Evolutionary conservation across 225 moss, liverwort and hornwort genomes (phyloP), one percentile per base, ranked within the genome.

Genomic region (Neckera pumila): DNA sequence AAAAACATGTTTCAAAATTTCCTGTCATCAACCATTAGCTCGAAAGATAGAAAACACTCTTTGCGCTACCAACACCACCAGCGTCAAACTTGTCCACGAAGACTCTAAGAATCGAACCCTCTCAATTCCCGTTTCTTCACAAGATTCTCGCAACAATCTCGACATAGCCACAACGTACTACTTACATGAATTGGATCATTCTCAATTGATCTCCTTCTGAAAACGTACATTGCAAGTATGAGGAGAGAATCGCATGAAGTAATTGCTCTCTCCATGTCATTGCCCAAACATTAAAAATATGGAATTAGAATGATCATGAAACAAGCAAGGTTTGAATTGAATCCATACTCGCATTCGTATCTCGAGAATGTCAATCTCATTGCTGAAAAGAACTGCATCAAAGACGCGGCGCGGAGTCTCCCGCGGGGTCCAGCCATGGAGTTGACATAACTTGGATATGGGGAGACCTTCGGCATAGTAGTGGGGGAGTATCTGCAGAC

Each of bases 381-480:
- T 93, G 93, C 95, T 95, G 84, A 97, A 96, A 57, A 96, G 90
- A 12, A 95, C 70, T 80, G 93, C 96, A 85, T 97, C 95, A 53
- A 94, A 96, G 25, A 97, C 92, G 12, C 86, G 87, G 42, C 95
- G 93, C 1, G 96, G 95, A n/a, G 84, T 82, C 30, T 79, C 53
- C 17, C 91, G 91, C 42, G 76, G 73, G 3, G 33, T 85, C 96
- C 95, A 93, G 47, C 94, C 93, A 82, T 97, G 95, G 36, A 94
- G 79, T 72, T 91, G 63, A 80, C 95, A 94, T 53, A 94, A 81
- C 7, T 89, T 79, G 11, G 90, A 79, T 17, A 93, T 34, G 25
- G 83, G 54, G n/a, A 94, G 58, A 69, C 92, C 93, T 74, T 95
- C 91, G 19, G 92, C 91, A 36, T 96, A 89, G 76, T 91, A 95